These are phyloP conservation scores for Juglanconis juglandina DNA, from an alignment of 2,329 filamentous ascomycete species.

Conservation along the genomic window DNA sequence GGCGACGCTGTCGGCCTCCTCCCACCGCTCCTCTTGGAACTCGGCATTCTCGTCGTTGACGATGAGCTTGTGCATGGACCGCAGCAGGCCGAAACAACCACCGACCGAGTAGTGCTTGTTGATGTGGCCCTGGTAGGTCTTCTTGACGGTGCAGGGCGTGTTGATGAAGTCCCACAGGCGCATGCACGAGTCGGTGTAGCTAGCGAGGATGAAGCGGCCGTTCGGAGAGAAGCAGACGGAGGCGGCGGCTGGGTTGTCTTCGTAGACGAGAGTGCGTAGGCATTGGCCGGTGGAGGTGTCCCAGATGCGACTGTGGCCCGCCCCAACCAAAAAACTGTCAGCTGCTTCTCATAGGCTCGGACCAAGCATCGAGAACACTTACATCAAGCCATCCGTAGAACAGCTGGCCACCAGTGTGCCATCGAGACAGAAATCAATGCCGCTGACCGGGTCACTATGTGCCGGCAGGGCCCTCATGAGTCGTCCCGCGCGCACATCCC, in stretches of 20 bases:
- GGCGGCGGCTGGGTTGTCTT: constrained; percentile 88
- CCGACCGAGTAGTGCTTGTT: constrained; percentile 84
- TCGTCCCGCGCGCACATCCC: constrained; percentile 86
- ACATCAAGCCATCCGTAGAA: constrained; percentile 86
- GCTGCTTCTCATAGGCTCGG: constrained; percentile 5
- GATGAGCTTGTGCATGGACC: constrained; percentile 16
- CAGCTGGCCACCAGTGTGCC: constrained; percentile 91
- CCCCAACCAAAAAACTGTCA: not conserved
- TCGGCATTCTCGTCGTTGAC: constrained; percentile 8
- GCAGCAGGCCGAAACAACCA: constrained; percentile 70
- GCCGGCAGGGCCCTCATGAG: constrained; percentile 89
- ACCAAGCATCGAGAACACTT: constrained; percentile 30
- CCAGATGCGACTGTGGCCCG: constrained; percentile 70
- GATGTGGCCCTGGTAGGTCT: constrained; percentile 91
- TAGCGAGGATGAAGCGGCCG: constrained; percentile 87
- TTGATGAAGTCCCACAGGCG: constrained; percentile 94
- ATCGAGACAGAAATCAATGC: constrained; percentile 89
- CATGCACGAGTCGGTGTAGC: constrained; percentile 84
- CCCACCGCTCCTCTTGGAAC: constrained; percentile 19
- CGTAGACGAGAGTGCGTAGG: constrained; percentile 88
- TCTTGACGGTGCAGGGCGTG: constrained; percentile 70
- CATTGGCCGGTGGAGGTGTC: constrained; percentile 94
- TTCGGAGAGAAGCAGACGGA: constrained; percentile 92
- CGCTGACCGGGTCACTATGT: constrained; percentile 89
- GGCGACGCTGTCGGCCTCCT: constrained; percentile 27